These are phyloP conservation scores for Paracorniculantispora psalliotae DNA, from an alignment of 2,329 filamentous ascomycete species.

Conservation along the genomic window DNA sequence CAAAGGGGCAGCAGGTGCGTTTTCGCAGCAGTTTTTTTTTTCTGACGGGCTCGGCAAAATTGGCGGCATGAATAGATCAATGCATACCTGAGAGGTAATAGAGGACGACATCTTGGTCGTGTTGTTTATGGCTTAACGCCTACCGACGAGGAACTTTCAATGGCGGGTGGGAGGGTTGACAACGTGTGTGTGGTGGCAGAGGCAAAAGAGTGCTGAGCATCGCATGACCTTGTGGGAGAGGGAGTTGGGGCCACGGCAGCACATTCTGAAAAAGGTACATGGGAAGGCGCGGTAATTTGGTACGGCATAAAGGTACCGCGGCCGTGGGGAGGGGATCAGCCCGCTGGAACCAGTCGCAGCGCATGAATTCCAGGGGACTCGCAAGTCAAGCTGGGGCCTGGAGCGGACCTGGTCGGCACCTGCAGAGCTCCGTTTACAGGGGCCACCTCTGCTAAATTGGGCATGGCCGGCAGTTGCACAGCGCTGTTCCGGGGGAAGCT, in stretches of 20 bases:
- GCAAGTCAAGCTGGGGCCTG: slow-evolving; percentile 1
- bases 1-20: not conserved
- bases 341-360: not conserved
- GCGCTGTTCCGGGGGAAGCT: not conserved
- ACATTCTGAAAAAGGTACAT: slow-evolving; percentile 1
- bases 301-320: not conserved
- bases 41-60: not conserved
- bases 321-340: not conserved
- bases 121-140: slow-evolving; percentile 45
- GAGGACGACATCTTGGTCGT: slow-evolving; percentile 56
- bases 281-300: not conserved
- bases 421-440: not conserved
- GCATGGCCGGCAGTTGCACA: not conserved
- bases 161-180: slow-evolving; percentile 28
- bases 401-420: not conserved
- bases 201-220: slow-evolving; percentile 29
- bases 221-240: slow-evolving; percentile 32
- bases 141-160: slow-evolving; percentile 34
- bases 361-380: not conserved
- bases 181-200: slow-evolving; percentile 26
- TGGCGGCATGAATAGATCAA: not conserved
- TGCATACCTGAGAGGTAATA: slow-evolving; percentile 50
- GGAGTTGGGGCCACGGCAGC: slow-evolving; percentile 11
- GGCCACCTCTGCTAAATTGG: not conserved
- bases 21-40: too few relatives aligned